Base-by-base conservation (phyloP, 2,329 filamentous ascomycete species). In the Didymella segeticola region DNA sequence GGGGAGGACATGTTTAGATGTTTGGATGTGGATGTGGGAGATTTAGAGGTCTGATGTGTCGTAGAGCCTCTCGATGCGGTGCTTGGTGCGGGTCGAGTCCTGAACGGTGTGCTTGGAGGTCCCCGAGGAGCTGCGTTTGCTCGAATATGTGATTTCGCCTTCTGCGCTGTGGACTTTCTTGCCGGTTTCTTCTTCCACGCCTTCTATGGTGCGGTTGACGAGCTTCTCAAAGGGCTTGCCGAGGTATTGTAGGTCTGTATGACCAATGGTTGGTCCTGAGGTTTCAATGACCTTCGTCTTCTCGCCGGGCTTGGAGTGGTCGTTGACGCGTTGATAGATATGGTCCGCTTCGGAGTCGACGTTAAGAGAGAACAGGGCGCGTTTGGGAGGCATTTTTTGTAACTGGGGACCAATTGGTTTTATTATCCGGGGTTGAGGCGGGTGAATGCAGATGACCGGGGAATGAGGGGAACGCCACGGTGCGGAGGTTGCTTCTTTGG, bases 321-420 rank as follows among this genome's bases (percentile, higher is more conserved):
- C 62, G 34, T 70, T 62, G 48, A 76, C 64, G 52, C 72, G 71
- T 36, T 75, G 68, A 60, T 71, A 70, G 15, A 77, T 63, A 57
- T 75, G 70, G 26, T 76, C 69, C 20, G 72, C 64, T 61, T 77
- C 68, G 17, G 74, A 75, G 50, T 75, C 68, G 54, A 78, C 62
- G 46, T 74, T 75, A 11, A 77, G 71, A 0, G 70, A 71, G 58
- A 77, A 70, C 47, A 77, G 48, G 4, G 69, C 65, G 53, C 71
- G 68, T 45, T 72, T 72, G 9, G 66, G 64, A 25, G 64, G 53
- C 64, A 66, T 68, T 53, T 34, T 34, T 58, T 8, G 31, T 38
- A 36, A 49, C 19, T 20, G 34, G 33, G 34, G 20, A 36, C 36
- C 43, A 41, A 27, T 29, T 55, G 45, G 38, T 53, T 53, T 50